phyloP scores from a whole-genome alignment of 805 yeast species.

The Candida ipomoeae region DNA sequence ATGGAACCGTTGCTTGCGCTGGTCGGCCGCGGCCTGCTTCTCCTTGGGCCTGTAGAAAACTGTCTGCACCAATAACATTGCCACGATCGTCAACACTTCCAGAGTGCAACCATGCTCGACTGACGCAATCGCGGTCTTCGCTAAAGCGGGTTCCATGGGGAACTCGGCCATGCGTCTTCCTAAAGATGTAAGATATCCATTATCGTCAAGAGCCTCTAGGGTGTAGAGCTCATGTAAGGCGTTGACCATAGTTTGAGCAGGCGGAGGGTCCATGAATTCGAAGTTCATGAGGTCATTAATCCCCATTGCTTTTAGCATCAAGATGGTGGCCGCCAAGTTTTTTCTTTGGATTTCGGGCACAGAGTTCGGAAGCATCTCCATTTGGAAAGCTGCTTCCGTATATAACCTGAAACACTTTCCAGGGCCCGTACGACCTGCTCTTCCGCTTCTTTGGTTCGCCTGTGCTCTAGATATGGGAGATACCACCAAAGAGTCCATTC shows the following conservation, averaged over 20 bases:
- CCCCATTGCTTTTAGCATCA: slow-evolving; percentile 89
- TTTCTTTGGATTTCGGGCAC: slow-evolving; percentile 91
- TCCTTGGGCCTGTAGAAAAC: slow-evolving; percentile 79
- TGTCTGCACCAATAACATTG: slow-evolving; percentile 88
- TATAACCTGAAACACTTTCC: slow-evolving; percentile 92
- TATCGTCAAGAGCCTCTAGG: slow-evolving; percentile 76
- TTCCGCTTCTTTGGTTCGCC: slow-evolving; percentile 91
- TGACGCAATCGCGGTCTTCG: slow-evolving; percentile 74
- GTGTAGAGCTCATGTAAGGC: slow-evolving; percentile 84
- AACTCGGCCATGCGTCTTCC: slow-evolving; percentile 89
- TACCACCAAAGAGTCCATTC: slow-evolving; percentile 84
- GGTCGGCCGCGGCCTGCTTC: slow-evolving; percentile 71
- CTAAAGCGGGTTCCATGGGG: slow-evolving; percentile 89
- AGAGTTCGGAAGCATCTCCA: slow-evolving; percentile 75
- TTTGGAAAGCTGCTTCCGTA: slow-evolving; percentile 72
- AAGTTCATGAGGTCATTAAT: slow-evolving; percentile 73
- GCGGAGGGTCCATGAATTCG: slow-evolving; percentile 92
- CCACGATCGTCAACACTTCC: slow-evolving; percentile 75
- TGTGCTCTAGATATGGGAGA: slow-evolving; percentile 92
- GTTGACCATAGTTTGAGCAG: slow-evolving; percentile 62
- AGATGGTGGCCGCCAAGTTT: slow-evolving; percentile 75
- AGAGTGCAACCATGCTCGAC: slow-evolving; percentile 69
- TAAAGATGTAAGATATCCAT: slow-evolving; percentile 65
- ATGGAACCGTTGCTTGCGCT: slow-evolving; percentile 66
- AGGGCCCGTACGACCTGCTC: slow-evolving; percentile 97